A percentile compares a stretch with the other conserved stretches of the same genome.
Conservation (phyloP, 768 basidiomycete species). For the Tephrocybe sp. region DNA sequence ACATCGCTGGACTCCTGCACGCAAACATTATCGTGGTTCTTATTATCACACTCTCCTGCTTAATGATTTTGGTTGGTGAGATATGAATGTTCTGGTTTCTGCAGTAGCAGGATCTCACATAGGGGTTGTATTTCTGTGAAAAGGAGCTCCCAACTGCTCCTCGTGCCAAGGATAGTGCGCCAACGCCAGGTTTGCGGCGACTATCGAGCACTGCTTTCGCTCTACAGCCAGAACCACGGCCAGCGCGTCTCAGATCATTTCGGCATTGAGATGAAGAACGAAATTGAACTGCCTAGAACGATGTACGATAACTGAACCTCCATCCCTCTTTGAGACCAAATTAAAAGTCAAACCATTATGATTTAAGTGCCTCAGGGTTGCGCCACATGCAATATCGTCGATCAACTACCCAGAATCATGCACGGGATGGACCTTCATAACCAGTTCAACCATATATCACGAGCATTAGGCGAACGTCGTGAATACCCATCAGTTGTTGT, state of each 20-base stretch:
- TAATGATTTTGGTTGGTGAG: constrained; percentile 25
- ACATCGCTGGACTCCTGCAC: constrained; percentile 22
- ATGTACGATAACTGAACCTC: constrained; percentile 12
- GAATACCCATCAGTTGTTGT: too few relatives aligned
- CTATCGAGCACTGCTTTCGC: constrained; percentile 10
- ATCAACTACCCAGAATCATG: too few relatives aligned
- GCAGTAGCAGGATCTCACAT: background rate
- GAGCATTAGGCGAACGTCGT: too few relatives aligned
- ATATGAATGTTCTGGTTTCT: background rate
- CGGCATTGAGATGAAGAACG: background rate
- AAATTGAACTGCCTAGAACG: background rate
- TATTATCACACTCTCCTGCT: constrained; percentile 27
- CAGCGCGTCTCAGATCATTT: background rate
- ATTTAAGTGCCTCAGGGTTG: too few relatives aligned
- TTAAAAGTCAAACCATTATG: too few relatives aligned
- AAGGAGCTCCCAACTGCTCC: constrained; percentile 3
- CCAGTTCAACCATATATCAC: too few relatives aligned
- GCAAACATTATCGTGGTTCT: constrained; percentile 20
- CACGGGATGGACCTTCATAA: too few relatives aligned
- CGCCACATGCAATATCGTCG: too few relatives aligned
- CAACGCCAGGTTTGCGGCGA: background rate
- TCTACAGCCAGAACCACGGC: constrained; percentile 4
- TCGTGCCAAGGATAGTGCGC: background rate
- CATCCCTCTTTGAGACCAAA: background rate
- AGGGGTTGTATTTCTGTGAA: constrained; percentile 10